Evolutionary conservation across 2,329 filamentous ascomycete species (phyloP), one percentile per base, ranked within the genome.

Genomic region (Cercospora sojina): DNA sequence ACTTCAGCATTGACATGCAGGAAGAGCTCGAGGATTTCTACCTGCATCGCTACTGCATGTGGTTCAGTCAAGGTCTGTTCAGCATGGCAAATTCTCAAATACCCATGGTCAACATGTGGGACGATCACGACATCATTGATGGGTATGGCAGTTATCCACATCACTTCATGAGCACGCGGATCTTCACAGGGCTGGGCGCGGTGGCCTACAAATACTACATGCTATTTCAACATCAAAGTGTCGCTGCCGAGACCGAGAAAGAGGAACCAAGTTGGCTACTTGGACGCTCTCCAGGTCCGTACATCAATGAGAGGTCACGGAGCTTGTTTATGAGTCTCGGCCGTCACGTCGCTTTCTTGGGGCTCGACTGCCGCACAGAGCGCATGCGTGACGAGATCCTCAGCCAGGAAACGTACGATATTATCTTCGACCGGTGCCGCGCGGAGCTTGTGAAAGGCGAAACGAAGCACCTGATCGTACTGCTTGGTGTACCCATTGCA

Each of bases 201-300:
- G 88, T 98, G 59, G 94, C 94, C 0, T 98, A 95, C 86, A 99
- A 99, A 78, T 99, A 98, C 80, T 99, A 99, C 75, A 90, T 99
- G 88, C 85, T 99, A 8, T 99, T 99, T 81, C 95, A 99, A 78
- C 95, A 99, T 73, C 96, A 99, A 78, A 96, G 91, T 71, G 83
- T 96, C 3, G 81, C 87, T 0, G 87, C 89, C 55, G 95, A 99
- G 80, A 92, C 89, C 0, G 89, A 96, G 71, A 83, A 85, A 38
- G 87, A 91, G 2, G 96, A 99, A 78, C 92, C 94, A 2, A 97
- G 92, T 76, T 98, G 95, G 95, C 81, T 96, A 18, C 80, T 98
- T 3, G 95, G 95, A 5, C 82, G 86, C 25, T 83, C 85, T 35
- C 91, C 90, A 3, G 96, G 96, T 0, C 93, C 94, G 0, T 99